phyloP scores from a whole-genome alignment of 2,329 filamentous ascomycete species.

The Ophiocordyceps camponoti-leonardi region DNA sequence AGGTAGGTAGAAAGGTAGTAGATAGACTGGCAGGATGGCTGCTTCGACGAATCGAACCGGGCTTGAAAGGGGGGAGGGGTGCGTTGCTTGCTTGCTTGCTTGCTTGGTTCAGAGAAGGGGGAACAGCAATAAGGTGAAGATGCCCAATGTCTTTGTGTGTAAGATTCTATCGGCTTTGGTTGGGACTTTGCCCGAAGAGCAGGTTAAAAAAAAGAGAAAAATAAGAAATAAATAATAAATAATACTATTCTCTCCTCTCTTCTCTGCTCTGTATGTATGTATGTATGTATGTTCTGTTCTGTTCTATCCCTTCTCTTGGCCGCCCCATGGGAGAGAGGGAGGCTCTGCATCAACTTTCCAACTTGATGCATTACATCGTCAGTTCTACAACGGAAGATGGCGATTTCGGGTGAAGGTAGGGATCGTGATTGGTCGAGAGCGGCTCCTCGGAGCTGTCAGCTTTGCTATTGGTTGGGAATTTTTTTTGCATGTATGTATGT shows the following conservation, averaged over 20 bases:
- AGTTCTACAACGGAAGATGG: constrained; percentile 16
- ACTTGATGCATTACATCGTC: background rate
- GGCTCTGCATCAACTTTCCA: background rate
- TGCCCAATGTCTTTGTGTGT: constrained; percentile 23
- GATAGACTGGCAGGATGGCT: too few relatives aligned
- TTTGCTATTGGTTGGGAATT: background rate
- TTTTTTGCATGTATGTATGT: too few relatives aligned
- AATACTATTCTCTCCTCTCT: too few relatives aligned
- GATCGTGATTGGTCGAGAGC: background rate
- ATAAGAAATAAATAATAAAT: constrained; percentile 15
- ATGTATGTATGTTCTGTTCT: too few relatives aligned
- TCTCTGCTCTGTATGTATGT: too few relatives aligned
- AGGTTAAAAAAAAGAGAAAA: too few relatives aligned
- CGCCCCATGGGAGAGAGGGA: too few relatives aligned
- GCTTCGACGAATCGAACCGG: constrained; percentile 17
- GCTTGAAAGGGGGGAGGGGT: background rate
- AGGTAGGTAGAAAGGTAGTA: too few relatives aligned
- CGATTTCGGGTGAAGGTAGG: background rate
- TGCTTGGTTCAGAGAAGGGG: too few relatives aligned
- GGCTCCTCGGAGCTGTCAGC: background rate
- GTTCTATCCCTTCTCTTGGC: too few relatives aligned
- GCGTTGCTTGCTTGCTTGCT: too few relatives aligned
- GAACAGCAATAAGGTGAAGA: constrained; percentile 22
- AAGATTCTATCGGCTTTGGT: constrained; percentile 19
- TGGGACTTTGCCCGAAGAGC: constrained; percentile 18